Percentiles rank a stretch among this genome's conserved stretches.
Conservation (phyloP, 2,329 filamentous ascomycete genomes). For the Parastagonospora avenae region DNA sequence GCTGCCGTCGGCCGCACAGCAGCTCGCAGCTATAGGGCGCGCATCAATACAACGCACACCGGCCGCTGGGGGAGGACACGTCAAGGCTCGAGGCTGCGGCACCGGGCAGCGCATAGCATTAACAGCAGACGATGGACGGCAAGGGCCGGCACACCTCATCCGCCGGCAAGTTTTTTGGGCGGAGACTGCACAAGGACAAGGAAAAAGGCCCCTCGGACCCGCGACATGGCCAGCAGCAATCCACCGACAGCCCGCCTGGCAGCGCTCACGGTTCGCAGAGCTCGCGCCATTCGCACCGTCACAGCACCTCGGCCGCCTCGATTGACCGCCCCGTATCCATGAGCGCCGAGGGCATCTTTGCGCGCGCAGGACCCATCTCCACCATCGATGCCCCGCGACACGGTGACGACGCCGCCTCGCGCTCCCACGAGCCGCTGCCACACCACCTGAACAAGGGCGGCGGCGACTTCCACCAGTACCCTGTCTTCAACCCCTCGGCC, state of each 20-base stretch:
- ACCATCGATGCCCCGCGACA: slow-evolving; percentile 81
- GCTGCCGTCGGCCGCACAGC: neutral
- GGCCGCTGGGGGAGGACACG: slow-evolving; percentile 3
- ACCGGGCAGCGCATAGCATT: slow-evolving; percentile 17
- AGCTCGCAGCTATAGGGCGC: neutral
- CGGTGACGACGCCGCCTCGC: slow-evolving; percentile 60
- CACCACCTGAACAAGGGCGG: slow-evolving; percentile 81
- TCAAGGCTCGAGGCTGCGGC: slow-evolving; percentile 12
- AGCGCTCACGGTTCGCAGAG: slow-evolving; percentile 69
- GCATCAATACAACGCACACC: neutral
- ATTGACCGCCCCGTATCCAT: slow-evolving; percentile 70
- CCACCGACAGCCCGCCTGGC: slow-evolving; percentile 65
- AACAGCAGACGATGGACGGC: slow-evolving; percentile 59
- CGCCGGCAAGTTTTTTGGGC: slow-evolving; percentile 83
- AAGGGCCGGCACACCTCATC: slow-evolving; percentile 79
- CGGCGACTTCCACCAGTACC: slow-evolving; percentile 88
- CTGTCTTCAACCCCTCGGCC: slow-evolving; percentile 65
- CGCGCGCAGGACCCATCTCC: slow-evolving; percentile 81
- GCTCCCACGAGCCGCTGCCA: slow-evolving; percentile 76
- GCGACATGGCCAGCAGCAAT: slow-evolving; percentile 59
- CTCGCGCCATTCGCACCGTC: slow-evolving; percentile 68
- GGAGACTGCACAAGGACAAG: slow-evolving; percentile 77
- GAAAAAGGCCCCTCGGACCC: slow-evolving; percentile 15
- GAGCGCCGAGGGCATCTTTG: slow-evolving; percentile 69
- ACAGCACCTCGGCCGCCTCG: slow-evolving; percentile 58